Conservation (phyloP, 768 basidiomycete genomes). For the Tylopilus rubrobrunneus region DNA sequence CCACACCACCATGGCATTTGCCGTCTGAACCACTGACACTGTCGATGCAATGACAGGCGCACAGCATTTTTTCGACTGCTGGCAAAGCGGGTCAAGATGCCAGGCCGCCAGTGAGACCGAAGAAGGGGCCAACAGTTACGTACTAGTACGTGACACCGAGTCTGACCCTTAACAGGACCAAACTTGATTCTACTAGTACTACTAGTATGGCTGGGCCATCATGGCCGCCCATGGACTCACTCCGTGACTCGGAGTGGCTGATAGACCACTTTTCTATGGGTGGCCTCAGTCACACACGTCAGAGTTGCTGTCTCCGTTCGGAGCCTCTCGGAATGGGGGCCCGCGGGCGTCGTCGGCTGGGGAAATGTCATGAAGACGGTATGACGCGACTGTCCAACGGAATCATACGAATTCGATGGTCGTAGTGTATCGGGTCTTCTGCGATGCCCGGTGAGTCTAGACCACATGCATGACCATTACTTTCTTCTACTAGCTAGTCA, state of each 20-base stretch:
- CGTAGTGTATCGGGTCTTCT: neutral
- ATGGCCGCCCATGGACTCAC: too few relatives aligned
- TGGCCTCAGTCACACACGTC: neutral
- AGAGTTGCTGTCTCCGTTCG: neutral
- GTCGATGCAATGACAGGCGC: neutral
- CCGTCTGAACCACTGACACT: too few relatives aligned
- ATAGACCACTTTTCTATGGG: neutral
- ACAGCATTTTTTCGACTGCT: neutral
- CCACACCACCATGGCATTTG: too few relatives aligned
- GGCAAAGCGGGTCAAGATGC: neutral
- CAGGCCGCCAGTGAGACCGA: too few relatives aligned
- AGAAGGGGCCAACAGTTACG: too few relatives aligned
- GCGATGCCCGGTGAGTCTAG: slow-evolving; percentile 4
- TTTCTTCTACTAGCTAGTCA: neutral
- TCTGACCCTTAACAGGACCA: too few relatives aligned
- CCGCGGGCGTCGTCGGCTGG: slow-evolving; percentile 5
- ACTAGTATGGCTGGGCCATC: too few relatives aligned
- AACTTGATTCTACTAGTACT: too few relatives aligned
- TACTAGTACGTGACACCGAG: too few relatives aligned
- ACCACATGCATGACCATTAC: neutral
- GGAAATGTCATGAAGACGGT: neutral
- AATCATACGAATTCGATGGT: neutral
- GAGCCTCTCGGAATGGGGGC: neutral
- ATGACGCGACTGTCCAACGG: neutral
- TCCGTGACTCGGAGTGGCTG: too few relatives aligned